Base-by-base conservation (phyloP, 768 basidiomycete species). In the Boletus barrowsii region DNA sequence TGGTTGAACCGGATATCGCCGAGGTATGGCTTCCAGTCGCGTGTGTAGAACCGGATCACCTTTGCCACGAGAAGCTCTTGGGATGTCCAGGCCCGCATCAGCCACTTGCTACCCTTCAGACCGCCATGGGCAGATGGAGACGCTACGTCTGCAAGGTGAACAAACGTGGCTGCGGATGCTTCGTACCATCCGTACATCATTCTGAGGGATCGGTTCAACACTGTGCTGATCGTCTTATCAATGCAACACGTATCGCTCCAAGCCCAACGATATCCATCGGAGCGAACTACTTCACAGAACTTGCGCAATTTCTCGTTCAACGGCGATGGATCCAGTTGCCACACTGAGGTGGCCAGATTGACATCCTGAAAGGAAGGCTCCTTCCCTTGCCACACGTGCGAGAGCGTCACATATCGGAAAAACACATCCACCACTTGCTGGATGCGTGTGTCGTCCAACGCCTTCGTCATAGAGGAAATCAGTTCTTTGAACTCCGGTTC, bases 131-230 rank as follows among this genome's bases (percentile, higher is more conserved):
- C 18, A 3, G 36, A 54, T 4, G 33, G 45, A n/a, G 45, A 22
- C 0, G 2, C 10, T 3, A 42, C 36, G 7, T 15, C 30, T 30
- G 13, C 17, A 10, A 62, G 60, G 7, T 32, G 18, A 6, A 43
- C 47, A 7, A 61, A 9, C 1, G 51, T 61, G 15, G 40, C 40
- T 5, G 53, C 47, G 3, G 59, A 55, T 3, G 43, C 32, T 30
- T 46, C 47, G 22, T 60, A 60, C 59, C 59, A 58, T 9, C 18
- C 42, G 43, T 60, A 60, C 57, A 60, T 54, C 46, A 51, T 46
- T 7, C 5, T 55, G 20, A 60, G 59, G 6, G 53, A 60, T 30
- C 43, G 54, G 24, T 35, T 53, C 32, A 43, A 37, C 35, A 56
- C 52, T 0, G 52, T 44, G 45, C 42, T 33, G 36, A 48, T 44